Conservation (phyloP, 2,329 filamentous ascomycete species). For the Tolypocladium album region DNA sequence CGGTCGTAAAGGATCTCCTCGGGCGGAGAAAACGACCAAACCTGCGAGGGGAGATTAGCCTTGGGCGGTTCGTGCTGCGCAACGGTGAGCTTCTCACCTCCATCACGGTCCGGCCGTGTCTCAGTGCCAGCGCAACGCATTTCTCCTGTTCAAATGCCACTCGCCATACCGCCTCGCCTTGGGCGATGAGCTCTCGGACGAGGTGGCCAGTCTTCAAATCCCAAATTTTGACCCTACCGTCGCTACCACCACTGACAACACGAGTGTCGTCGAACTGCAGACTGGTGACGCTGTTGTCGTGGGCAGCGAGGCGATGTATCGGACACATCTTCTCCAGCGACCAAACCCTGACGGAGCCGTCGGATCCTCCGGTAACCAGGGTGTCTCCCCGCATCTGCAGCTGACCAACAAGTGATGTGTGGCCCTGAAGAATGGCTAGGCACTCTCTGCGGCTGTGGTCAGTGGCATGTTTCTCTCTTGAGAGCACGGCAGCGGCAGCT, state of each 20-base stretch:
- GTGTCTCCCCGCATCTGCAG: slow-evolving; percentile 92
- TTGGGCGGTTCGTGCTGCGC: neutral
- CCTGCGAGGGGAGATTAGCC: slow-evolving; percentile 35
- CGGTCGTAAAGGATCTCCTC: slow-evolving; percentile 52
- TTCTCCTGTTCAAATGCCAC: slow-evolving; percentile 98
- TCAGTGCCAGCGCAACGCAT: slow-evolving; percentile 86
- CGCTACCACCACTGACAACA: slow-evolving; percentile 90
- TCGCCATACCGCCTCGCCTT: slow-evolving; percentile 92
- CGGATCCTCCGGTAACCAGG: slow-evolving; percentile 89
- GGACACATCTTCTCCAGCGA: slow-evolving; percentile 82
- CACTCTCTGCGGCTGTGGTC: slow-evolving; percentile 48
- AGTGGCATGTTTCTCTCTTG: neutral
- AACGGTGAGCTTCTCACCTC: slow-evolving; percentile 52
- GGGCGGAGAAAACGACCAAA: slow-evolving; percentile 90
- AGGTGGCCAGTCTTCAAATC: slow-evolving; percentile 85
- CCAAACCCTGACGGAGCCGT: slow-evolving; percentile 95
- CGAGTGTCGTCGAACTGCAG: slow-evolving; percentile 93
- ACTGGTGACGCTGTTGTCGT: slow-evolving; percentile 97
- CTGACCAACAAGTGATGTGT: slow-evolving; percentile 93
- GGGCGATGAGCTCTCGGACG: slow-evolving; percentile 81
- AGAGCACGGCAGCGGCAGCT: slow-evolving; percentile 15
- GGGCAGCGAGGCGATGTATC: slow-evolving; percentile 88
- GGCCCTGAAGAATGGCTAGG: slow-evolving; percentile 85
- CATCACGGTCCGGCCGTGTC: slow-evolving; percentile 85
- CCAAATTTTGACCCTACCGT: slow-evolving; percentile 98